Conservation (phyloP, 2,329 filamentous ascomycete species). For the Monascus ruber region DNA sequence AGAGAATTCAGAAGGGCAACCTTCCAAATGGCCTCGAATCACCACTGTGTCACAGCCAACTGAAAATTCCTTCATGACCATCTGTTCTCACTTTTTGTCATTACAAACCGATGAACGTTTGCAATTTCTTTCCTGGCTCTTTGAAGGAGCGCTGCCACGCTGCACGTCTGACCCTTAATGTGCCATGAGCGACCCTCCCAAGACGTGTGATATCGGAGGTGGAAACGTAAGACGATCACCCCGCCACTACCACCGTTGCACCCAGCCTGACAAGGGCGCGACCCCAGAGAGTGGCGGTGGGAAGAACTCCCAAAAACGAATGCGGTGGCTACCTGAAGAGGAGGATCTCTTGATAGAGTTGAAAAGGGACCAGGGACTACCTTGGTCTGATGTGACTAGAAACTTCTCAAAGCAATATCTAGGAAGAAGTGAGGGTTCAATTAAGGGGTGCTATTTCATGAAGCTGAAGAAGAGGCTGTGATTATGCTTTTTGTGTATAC, state of each 20-base stretch:
- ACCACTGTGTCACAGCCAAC: no score
- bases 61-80: no score
- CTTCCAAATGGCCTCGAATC: no score
- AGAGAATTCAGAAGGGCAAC: no score
- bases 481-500: no score
- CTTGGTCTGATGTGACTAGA: constrained; percentile 6
- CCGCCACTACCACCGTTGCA: no score
- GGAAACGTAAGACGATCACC: no score
- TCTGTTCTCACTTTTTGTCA: constrained; percentile 1
- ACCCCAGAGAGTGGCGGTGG: no score
- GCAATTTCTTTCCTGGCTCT: constrained; percentile 2
- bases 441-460: not conserved
- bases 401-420: not conserved
- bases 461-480: not conserved
- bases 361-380: constrained; percentile 5
- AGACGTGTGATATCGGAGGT: no score
- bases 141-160: constrained; percentile 2
- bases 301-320: constrained; percentile 3
- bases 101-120: constrained; percentile 1
- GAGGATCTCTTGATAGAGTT: constrained; percentile 5
- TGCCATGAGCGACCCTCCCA: no score
- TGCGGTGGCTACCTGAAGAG: constrained; percentile 6
- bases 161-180: not conserved
- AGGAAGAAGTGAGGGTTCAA: not conserved
- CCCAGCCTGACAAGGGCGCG: no score